These are phyloP conservation scores for Dictyostelium brefeldianum DNA, from an alignment of 78 protist species.

Conservation along the genomic window DNA sequence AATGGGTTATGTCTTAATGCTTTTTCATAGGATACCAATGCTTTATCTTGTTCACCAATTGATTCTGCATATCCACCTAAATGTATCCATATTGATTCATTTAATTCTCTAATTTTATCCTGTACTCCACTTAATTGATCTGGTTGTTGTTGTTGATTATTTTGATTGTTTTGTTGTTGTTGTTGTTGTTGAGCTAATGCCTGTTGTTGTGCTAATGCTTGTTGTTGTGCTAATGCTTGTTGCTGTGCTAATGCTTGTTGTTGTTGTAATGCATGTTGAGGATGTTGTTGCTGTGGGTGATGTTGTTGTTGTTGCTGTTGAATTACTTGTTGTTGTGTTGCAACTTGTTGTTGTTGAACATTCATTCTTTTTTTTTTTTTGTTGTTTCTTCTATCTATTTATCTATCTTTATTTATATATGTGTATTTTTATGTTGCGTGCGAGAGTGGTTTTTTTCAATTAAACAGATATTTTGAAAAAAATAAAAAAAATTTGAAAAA, in stretches of 20 bases:
- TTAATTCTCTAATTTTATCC: conserved; percentile 18
- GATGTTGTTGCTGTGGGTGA: neutral
- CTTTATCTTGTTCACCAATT: conserved; percentile 87
- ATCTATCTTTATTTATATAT: neutral
- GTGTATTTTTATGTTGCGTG: neutral
- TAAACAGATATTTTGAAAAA: no score
- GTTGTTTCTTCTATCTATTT: neutral
- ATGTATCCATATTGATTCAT: conserved; percentile 25
- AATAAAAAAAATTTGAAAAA: neutral
- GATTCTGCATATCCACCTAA: conserved; percentile 74
- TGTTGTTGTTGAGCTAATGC: neutral
- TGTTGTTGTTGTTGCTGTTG: neutral
- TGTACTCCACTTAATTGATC: conserved; percentile 7
- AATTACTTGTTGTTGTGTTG: neutral
- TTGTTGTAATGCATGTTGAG: neutral
- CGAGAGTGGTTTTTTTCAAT: neutral
- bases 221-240: neutral
- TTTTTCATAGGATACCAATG: conserved; percentile 78
- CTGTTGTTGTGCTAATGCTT: neutral
- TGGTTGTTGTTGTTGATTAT: neutral
- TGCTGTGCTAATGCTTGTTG: neutral
- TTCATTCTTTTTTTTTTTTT: neutral
- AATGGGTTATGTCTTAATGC: conserved; percentile 88
- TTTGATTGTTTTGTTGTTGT: conserved; percentile 6
- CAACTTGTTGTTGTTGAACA: conserved; percentile 4